Conservation (phyloP, 164 flowering plant genomes). For the Berberis thunbergii region DNA sequence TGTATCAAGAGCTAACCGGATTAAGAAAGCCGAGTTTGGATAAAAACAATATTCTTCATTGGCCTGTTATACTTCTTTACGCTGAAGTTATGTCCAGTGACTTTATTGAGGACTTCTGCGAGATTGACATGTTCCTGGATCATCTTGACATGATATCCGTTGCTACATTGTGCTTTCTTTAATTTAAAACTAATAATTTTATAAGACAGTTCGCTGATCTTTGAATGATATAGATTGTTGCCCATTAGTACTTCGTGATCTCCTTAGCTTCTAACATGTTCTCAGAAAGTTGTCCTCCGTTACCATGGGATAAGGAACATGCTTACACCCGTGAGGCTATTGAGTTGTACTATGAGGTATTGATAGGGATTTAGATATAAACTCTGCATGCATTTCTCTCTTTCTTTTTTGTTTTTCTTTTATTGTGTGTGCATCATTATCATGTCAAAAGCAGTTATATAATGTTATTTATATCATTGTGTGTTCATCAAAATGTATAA, state of each 20-base stretch:
- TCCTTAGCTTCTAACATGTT: constrained; percentile 91
- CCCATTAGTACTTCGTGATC: neutral
- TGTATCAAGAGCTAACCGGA: constrained; percentile 75
- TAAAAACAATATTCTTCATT: constrained; percentile 64
- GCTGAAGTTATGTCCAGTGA: constrained; percentile 97
- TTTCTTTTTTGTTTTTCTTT: too few relatives aligned
- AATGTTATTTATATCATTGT: too few relatives aligned
- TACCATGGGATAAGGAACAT: constrained; percentile 77
- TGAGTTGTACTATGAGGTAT: constrained; percentile 86
- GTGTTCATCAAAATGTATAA: too few relatives aligned
- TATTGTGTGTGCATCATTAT: too few relatives aligned
- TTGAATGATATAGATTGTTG: neutral
- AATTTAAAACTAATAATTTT: neutral
- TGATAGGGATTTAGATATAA: neutral
- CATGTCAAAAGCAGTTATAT: too few relatives aligned
- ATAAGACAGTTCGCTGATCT: neutral
- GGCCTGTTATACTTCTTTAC: constrained; percentile 92
- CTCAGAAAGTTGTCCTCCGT: constrained; percentile 64
- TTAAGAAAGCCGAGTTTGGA: constrained; percentile 61
- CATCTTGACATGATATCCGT: constrained; percentile 94
- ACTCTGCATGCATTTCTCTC: too few relatives aligned
- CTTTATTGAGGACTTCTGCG: constrained; percentile 91
- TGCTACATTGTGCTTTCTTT: neutral
- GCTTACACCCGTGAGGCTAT: constrained; percentile 65
- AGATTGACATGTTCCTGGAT: constrained; percentile 68